Conservation (phyloP, 108 stramenopile genomes). For the Stephanodiscus minutulus region DNA sequence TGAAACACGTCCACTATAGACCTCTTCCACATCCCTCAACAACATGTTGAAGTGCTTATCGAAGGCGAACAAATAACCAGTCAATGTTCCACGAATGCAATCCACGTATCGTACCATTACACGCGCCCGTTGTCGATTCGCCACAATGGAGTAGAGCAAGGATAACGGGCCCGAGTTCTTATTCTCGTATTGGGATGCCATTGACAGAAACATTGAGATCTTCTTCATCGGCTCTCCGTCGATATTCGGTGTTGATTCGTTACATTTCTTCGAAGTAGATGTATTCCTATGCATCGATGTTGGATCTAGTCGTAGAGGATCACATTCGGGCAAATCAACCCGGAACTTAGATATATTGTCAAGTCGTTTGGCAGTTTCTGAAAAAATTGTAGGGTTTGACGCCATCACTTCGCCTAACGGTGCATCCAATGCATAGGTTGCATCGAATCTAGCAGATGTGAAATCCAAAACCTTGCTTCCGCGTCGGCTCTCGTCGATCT, state of each 20-base stretch:
- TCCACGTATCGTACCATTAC: conserved; percentile 76
- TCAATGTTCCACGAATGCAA: conserved; percentile 78
- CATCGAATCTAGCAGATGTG: conserved; percentile 64
- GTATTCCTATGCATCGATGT: conserved; percentile 15
- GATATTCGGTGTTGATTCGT: conserved; percentile 7
- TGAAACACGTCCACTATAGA: conserved; percentile 58
- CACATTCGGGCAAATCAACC: conserved; percentile 45
- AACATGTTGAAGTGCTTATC: conserved; percentile 88
- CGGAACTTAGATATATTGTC: conserved; percentile 60
- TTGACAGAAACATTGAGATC: conserved; percentile 42
- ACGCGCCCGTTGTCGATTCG: conserved; percentile 54
- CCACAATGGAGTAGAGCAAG: conserved; percentile 54
- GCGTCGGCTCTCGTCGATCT: conserved; percentile 37
- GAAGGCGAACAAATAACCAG: conserved; percentile 72
- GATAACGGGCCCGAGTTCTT: conserved; percentile 64
- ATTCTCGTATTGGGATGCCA: conserved; percentile 46
- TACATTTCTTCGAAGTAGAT: conserved; percentile 2
- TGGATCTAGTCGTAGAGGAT: conserved; percentile 53
- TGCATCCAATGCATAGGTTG: conserved; percentile 53
- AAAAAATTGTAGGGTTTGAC: conserved; percentile 54
- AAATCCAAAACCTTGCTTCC: conserved; percentile 64
- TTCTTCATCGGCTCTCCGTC: conserved; percentile 24
- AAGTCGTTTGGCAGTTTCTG: conserved; percentile 27
- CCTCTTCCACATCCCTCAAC: conserved; percentile 75
- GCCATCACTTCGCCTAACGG: conserved; percentile 24